These are phyloP conservation scores for Coemansia sp. DNA, from an alignment of 192 early-diverging fungal species.

Conservation along the genomic window DNA sequence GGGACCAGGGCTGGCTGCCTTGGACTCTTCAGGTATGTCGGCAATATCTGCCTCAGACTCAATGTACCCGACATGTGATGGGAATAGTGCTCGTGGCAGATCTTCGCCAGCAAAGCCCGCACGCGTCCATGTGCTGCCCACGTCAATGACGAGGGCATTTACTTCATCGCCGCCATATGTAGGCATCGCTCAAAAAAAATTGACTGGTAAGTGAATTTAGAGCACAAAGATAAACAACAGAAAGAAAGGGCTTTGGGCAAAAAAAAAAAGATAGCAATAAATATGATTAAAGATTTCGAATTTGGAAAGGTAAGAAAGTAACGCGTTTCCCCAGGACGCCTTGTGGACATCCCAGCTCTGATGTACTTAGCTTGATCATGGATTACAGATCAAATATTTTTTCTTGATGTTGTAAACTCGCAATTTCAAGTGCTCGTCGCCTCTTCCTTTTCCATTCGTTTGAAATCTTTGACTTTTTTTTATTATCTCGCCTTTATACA, in stretches of 20 bases:
- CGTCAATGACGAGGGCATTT: conserved; percentile 88
- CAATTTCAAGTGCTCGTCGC: background rate
- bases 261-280: background rate
- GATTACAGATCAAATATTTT: conserved; percentile 13
- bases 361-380: background rate
- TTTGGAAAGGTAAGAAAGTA: no score
- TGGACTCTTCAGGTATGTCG: conserved; percentile 28
- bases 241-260: background rate
- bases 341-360: background rate
- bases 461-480: background rate
- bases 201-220: conserved; percentile 1
- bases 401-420: background rate
- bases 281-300: background rate
- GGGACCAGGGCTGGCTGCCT: conserved; percentile 5
- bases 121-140: conserved; percentile 84
- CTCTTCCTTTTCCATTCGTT: background rate
- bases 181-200: conserved; percentile 29
- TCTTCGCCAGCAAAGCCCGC: conserved; percentile 99
- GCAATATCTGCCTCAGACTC: conserved; percentile 39
- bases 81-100: conserved; percentile 83
- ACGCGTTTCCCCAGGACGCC: no score
- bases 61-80: conserved; percentile 74
- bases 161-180: conserved; percentile 82
- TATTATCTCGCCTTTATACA: background rate
- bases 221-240: background rate